Base-by-base conservation (phyloP, 2,329 filamentous ascomycete genomes). In the Helotiales sp. region DNA sequence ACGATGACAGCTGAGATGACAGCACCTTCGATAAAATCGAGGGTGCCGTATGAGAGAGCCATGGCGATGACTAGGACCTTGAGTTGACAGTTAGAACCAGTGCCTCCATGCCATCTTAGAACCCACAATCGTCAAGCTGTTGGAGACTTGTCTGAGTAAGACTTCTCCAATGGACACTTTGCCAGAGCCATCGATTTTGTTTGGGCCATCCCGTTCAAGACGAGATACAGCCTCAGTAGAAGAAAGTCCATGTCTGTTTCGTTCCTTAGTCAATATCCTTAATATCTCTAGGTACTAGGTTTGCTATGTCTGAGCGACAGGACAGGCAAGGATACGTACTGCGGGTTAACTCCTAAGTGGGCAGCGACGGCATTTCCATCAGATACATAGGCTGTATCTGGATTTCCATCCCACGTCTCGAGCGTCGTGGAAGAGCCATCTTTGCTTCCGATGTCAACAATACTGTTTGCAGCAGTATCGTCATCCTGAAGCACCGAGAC, bases 1-100 rank as follows among this genome's bases (percentile, higher is more conserved):
- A 86, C 75, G 75, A 90, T 89, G 75, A 90, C 87, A 73, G 86
- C 86, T 64, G 86, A 81, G 71, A 90, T 87, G 69, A 90, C 87
- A 71, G 84, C 84, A 70, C 83, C 87, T 80, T 90, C 87, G 76
- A 89, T 84, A 75, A 84, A 89, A 77, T 89, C 89, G 73, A 83
- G 75, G 72, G 90, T 91, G 77, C 84, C 86, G 79, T 89, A 91
- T 58, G 86, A 88, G 67, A 88, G 81, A 67, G 87, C 88, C 87
- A 92, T 92, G 75, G 91, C 91, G 75, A 92, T 87, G 72, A 93
- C 83, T 73, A 93, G 87, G 70, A 92, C 89, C 90, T 92, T 68
- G 24, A 20, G 17, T 20, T 55, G 43, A 40, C 20, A 20, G 50
- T 65, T 49, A 66, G 58, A 43, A 52, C 30, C 26, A 64, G 43